These are phyloP conservation scores for Pezicula carpinea DNA, from an alignment of 2,329 filamentous ascomycete genomes.

Conservation along the genomic window DNA sequence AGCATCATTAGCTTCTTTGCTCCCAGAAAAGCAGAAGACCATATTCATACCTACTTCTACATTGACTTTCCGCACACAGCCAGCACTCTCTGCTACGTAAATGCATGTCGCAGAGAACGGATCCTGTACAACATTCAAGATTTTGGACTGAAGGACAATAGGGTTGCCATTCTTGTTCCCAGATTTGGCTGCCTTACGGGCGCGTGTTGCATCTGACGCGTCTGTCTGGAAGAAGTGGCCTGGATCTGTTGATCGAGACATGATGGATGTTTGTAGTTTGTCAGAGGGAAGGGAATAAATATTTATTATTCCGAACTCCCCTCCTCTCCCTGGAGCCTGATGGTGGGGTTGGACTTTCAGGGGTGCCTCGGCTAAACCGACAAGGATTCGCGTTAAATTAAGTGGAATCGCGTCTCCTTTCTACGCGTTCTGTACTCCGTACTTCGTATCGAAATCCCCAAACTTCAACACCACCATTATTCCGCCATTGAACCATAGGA, in stretches of 20 bases:
- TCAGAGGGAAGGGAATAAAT: too few relatives aligned
- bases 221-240: constrained; percentile 92
- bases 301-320: neutral
- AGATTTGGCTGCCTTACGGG: constrained; percentile 63
- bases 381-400: constrained; percentile 1
- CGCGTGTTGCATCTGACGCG: constrained; percentile 32
- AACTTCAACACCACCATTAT: constrained; percentile 7
- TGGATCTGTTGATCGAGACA: constrained; percentile 67
- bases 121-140: constrained; percentile 69
- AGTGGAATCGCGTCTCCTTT: constrained; percentile 14
- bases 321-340: neutral
- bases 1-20: constrained; percentile 6
- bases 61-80: constrained; percentile 67
- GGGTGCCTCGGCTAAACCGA: neutral
- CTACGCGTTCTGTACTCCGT: constrained; percentile 8
- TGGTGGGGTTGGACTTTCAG: neutral
- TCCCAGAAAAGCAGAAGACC: neutral
- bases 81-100: constrained; percentile 84
- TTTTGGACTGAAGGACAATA: constrained; percentile 76
- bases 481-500: constrained; percentile 8
- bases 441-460: neutral
- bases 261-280: constrained; percentile 23
- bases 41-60: constrained; percentile 62
- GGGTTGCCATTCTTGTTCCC: constrained; percentile 79
- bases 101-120: constrained; percentile 56